phyloP scores from a whole-genome alignment of 257 asterid species.

The Solanum paucissectum region DNA sequence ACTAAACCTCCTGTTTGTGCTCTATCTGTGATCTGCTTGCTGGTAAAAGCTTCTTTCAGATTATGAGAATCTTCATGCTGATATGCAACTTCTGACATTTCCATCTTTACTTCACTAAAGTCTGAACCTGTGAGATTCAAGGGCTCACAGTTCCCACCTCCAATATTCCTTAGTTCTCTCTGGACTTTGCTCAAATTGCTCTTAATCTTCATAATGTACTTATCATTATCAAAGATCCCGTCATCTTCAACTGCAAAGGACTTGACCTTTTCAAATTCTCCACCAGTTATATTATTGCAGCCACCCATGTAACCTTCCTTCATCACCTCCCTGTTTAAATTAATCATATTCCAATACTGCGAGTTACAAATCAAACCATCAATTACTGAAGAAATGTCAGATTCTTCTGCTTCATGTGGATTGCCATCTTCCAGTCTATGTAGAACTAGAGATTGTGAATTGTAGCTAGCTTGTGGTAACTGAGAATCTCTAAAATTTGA shows the following conservation, averaged over 20 bases:
- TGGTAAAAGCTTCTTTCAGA: conserved; percentile 10
- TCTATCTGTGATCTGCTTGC: conserved; percentile 9
- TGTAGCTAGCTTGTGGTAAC: background rate
- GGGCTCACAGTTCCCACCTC: conserved; percentile 7
- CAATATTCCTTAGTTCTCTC: conserved; percentile 14
- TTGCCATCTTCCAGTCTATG: conserved; percentile 19
- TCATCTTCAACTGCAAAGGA: conserved; percentile 18
- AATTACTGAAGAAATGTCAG: conserved; percentile 9
- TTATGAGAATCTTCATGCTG: conserved; percentile 8
- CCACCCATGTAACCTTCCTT: conserved; percentile 13
- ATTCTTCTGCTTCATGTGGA: conserved; percentile 11
- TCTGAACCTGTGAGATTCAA: conserved; percentile 6
- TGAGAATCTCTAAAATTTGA: conserved; percentile 17
- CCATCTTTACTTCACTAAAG: conserved; percentile 9
- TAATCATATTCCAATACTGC: conserved; percentile 9
- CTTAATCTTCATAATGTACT: conserved; percentile 7
- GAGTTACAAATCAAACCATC: conserved; percentile 12
- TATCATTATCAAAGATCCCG: conserved; percentile 12
- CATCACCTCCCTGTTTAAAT: conserved; percentile 10
- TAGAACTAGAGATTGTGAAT: conserved; percentile 1
- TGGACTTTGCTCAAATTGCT: conserved; percentile 15
- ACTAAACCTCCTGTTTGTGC: conserved; percentile 9
- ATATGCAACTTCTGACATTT: conserved; percentile 17
- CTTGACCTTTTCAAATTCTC: conserved; percentile 11
- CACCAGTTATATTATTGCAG: conserved; percentile 10